Base-by-base conservation (phyloP, 805 yeast genomes). In the Grigorovia yakushimaensis region DNA sequence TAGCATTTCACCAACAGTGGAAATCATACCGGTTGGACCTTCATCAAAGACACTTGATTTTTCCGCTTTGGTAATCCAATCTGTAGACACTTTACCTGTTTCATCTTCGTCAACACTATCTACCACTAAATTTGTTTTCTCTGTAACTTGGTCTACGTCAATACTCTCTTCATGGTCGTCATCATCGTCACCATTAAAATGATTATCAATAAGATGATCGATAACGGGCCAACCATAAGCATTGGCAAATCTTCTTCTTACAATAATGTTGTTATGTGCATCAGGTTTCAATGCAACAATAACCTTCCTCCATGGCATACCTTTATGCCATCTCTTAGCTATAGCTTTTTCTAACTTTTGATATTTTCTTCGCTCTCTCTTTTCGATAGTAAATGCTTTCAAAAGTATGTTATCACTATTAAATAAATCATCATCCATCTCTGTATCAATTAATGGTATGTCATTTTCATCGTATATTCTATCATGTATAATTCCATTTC, bases 181-280 rank as follows among this genome's bases (percentile, higher is more conserved):
- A 61, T 85, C 85, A 67, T 85, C 93, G 44, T 74, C 47, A 10
- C 54, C 56, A 30, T 44, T 58, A 61, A 85, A 85, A 67, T 85
- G 93, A 44, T 74, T 71, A 13, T 71, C 68, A 1, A 81, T 76
- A 50, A 85, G 58, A 47, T 60, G 93, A 49, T 84, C 88, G 42
- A 84, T 68, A 0, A 84, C 86, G 1, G 78, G 79, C 95, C 95
- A 85, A 1, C 95, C 94, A 64, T 79, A 84, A 0, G 91, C 93
- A 66, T 85, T 85, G 5, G 94, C 82, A 70, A 86, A 93, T 51
- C 86, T 69, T 54, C 98, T 73, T 52, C 98, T 71, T 1, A 91
- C 98, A 23, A 87, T 73, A 24, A 93, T 88, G 58, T 88, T 91
- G 58, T 91, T 91, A 60, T 91, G 98, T 0, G 98, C 96, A 63